Conservation (phyloP, 345 rosid genomes). For the Adansonia digitata region DNA sequence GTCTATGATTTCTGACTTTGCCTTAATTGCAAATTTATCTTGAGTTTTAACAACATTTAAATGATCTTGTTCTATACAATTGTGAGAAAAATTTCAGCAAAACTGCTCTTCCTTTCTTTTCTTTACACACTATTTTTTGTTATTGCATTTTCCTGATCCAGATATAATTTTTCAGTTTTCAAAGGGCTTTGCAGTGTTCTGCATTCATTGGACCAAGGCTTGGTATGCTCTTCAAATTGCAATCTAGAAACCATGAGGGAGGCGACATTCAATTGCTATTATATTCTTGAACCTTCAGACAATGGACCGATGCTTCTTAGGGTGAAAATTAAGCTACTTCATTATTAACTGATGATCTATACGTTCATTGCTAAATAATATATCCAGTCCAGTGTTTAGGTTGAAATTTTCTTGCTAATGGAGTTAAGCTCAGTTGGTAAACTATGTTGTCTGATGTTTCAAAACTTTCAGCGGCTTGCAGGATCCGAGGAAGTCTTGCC, state of each 20-base stretch:
- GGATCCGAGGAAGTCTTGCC: slow-evolving; percentile 76
- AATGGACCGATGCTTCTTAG: slow-evolving; percentile 89
- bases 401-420: background rate
- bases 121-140: background rate
- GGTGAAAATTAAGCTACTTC: slow-evolving; percentile 37
- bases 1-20: slow-evolving; percentile 2
- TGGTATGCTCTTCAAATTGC: slow-evolving; percentile 66
- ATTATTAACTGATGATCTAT: slow-evolving; percentile 1
- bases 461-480: slow-evolving; percentile 66
- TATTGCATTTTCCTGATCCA: background rate
- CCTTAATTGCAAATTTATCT: slow-evolving; percentile 8
- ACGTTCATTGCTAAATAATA: background rate
- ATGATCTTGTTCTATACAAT: background rate
- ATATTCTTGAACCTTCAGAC: slow-evolving; percentile 83
- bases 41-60: background rate
- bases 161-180: slow-evolving; percentile 47
- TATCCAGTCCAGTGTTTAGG: background rate
- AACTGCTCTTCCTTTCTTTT: background rate
- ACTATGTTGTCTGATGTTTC: slow-evolving; percentile 13
- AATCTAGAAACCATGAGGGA: slow-evolving; percentile 55
- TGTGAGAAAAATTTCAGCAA: background rate
- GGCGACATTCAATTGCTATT: slow-evolving; percentile 58
- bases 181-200: slow-evolving; percentile 68
- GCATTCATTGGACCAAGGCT: slow-evolving; percentile 72
- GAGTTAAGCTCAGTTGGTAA: background rate